Evolutionary conservation across 1,139 yeast species (phyloP).

Genomic region (Candida dubliniensis): DNA sequence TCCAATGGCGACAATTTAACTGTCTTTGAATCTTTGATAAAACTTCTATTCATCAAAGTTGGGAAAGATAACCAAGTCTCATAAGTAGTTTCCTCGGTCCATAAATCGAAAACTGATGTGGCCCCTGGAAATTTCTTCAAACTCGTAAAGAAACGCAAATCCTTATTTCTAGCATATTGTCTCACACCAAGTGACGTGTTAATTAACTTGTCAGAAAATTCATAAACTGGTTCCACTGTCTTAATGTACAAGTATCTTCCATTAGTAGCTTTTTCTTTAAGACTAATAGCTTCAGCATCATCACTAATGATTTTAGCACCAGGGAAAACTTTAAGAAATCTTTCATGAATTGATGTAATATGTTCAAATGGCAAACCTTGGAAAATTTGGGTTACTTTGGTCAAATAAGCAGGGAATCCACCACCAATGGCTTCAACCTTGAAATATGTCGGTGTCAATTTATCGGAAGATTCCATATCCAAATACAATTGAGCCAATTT

Average conservation of each 20-base stretch:
- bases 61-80: conserved; percentile 81
- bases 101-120: conserved; percentile 68
- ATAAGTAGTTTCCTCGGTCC: conserved; percentile 87
- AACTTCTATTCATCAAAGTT: conserved; percentile 82
- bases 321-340: conserved; percentile 73
- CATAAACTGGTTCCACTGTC: conserved; percentile 69
- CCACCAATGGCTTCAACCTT: conserved; percentile 79
- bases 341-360: conserved; percentile 77
- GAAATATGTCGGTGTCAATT: conserved; percentile 76
- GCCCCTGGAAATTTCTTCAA: conserved; percentile 76
- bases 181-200: conserved; percentile 60
- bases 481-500: conserved; percentile 68
- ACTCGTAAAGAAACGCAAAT: conserved; percentile 67
- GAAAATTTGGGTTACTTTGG: conserved; percentile 76
- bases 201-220: conserved; percentile 48
- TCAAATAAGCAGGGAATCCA: conserved; percentile 77
- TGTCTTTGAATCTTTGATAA: conserved; percentile 54
- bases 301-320: conserved; percentile 75
- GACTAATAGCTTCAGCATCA: conserved; percentile 59
- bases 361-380: conserved; percentile 90
- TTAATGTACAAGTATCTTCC: conserved; percentile 77
- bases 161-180: conserved; percentile 69
- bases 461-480: conserved; percentile 68
- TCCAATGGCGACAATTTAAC: conserved; percentile 79
- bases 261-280: conserved; percentile 45